Evolutionary conservation across 768 basidiomycete species (phyloP).

Genomic region (Podaxis pistillaris): DNA sequence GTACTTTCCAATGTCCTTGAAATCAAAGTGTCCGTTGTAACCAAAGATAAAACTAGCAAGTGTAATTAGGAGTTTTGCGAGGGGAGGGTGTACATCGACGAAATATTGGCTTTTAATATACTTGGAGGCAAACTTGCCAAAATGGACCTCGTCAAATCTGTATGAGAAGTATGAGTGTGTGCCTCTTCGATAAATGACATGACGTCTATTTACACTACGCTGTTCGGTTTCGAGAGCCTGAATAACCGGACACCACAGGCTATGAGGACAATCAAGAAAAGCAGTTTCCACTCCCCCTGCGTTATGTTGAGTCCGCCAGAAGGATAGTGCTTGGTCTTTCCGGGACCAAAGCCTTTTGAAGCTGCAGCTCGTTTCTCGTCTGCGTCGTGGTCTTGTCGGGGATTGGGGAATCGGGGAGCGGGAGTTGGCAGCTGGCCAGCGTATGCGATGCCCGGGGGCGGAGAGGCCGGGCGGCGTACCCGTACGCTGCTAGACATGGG

Average conservation of each 20-base stretch:
- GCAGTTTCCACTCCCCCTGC: constrained; percentile 73
- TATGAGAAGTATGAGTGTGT: constrained; percentile 8
- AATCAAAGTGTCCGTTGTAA: constrained; percentile 93
- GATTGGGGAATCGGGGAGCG: constrained; percentile 60
- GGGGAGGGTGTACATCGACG: constrained; percentile 95
- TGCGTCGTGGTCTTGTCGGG: constrained; percentile 67
- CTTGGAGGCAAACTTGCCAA: constrained; percentile 93
- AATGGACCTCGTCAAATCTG: constrained; percentile 98
- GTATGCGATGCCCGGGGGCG: constrained; percentile 41
- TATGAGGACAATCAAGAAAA: constrained; percentile 63
- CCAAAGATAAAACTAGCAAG: constrained; percentile 85
- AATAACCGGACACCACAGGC: constrained; percentile 84
- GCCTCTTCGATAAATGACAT: constrained; percentile 6
- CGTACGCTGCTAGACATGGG: constrained; percentile 40
- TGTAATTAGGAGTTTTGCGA: constrained; percentile 95
- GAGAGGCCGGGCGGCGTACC: constrained; percentile 67
- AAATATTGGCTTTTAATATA: constrained; percentile 93
- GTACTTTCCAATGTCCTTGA: constrained; percentile 97
- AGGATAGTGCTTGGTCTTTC: constrained; percentile 42
- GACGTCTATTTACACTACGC: constrained; percentile 79
- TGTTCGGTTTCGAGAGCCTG: constrained; percentile 79
- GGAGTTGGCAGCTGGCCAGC: constrained; percentile 34
- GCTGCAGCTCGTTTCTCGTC: constrained; percentile 70
- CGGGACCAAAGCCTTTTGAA: constrained; percentile 59
- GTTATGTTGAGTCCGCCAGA: constrained; percentile 66